Evolutionary conservation across 2,329 filamentous ascomycete genomes (phyloP), one percentile per base, ranked within the genome.

Genomic region (Cytospora piceae): DNA sequence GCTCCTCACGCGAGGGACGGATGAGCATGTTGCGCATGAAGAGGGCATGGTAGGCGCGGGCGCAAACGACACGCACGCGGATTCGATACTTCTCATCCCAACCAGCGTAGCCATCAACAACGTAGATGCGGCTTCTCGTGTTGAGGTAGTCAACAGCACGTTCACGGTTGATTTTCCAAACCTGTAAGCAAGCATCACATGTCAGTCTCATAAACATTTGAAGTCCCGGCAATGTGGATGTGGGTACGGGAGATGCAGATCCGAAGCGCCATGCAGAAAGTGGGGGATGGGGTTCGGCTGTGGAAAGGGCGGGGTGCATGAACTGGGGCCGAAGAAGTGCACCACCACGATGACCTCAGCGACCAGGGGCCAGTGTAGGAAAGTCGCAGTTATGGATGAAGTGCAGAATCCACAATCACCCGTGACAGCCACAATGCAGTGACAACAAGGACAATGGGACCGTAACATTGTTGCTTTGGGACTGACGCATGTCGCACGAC

Each of bases 21-120:
- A 99, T 99, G 77, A 99, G 91, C 95, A 99, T 99, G 87, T 99
- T 99, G 77, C 94, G 92, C 95, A 99, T 99, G 89, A 99, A 99
- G 71, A 99, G 88, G 69, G 95, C 95, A 87, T 99, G 95, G 87
- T 99, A 99, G 80, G 95, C 95, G 78, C 95, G 94, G 72, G 95
- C 95, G 83, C 95, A 99, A 77, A 99, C 94, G 71, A 99, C 94
- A 76, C 95, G 94, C 74, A 99, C 95, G 75, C 90, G 92, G 83
- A 99, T 98, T 72, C 94, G 88, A 86, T 99, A 99, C 80, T 95
- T 94, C 84, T 96, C 90, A 74, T 99, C 95, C 95, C 95, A 99
- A 79, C 95, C 95, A 72, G 95, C 95, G 78, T 90, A 99, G 71
- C 95, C 95, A 79, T 99, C 95, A 71, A 99, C 86, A 71, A 99